Percentiles rank a stretch among this genome's conserved stretches.
phyloP scores from a whole-genome alignment of 495 filamentous ascomycete genomes.

The Evernia prunastri region DNA sequence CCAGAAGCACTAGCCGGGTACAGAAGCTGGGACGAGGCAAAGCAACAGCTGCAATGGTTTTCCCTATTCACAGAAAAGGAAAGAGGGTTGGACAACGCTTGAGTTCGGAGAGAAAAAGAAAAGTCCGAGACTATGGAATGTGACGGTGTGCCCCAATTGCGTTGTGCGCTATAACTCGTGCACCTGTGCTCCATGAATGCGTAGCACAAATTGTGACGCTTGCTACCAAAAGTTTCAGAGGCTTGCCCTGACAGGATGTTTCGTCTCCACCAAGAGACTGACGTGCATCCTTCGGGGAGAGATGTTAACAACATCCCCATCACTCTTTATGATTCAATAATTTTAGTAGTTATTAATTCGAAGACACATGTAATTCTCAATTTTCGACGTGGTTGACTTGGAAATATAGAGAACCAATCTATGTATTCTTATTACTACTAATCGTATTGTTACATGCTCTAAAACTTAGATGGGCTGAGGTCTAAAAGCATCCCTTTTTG shows the following conservation, averaged over 20 bases:
- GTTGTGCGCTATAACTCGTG: neutral
- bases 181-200: neutral
- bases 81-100: slow-evolving; percentile 15
- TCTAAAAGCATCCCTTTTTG: too few species aligned
- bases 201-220: neutral
- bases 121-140: slow-evolving; percentile 11
- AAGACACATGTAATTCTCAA: too few species aligned
- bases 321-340: too few species aligned
- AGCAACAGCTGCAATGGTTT: slow-evolving; percentile 41
- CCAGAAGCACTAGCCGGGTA: slow-evolving; percentile 23
- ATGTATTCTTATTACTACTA: too few species aligned
- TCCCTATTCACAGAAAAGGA: slow-evolving; percentile 27
- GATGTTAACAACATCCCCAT: too few species aligned
- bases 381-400: too few species aligned
- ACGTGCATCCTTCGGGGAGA: too few species aligned
- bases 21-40: slow-evolving; percentile 35
- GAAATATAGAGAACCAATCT: too few species aligned
- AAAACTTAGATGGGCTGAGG: too few species aligned
- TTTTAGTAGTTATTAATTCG: too few species aligned
- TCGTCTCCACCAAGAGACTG: neutral
- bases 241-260: too few species aligned
- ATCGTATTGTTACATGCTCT: too few species aligned
- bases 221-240: neutral
- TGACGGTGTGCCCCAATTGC: neutral
- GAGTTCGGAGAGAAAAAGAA: slow-evolving; percentile 7